Percentiles rank a stretch among this genome's conserved stretches.
phyloP scores from a whole-genome alignment of 331 rosid species.

The Acacia pycnantha region DNA sequence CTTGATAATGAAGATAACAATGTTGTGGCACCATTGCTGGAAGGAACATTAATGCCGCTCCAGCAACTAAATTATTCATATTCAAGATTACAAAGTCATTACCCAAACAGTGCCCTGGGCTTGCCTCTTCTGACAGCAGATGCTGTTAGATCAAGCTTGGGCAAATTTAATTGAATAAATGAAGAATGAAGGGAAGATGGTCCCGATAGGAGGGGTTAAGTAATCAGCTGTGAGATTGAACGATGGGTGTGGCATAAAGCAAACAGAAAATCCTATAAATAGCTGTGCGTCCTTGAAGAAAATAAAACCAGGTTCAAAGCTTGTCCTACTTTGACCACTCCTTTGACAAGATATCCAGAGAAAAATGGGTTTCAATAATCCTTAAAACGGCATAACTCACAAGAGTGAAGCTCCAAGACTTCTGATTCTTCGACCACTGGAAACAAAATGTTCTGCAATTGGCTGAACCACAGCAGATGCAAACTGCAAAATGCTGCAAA shows the following conservation, averaged over 20 bases:
- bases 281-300: not conserved
- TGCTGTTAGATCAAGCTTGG: constrained; percentile 1
- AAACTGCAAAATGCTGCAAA: constrained; percentile 4
- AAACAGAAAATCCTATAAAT: not conserved
- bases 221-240: not conserved
- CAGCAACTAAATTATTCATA: constrained; percentile 16
- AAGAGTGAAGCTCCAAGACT: not conserved
- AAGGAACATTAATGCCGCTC: not conserved
- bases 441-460: not conserved
- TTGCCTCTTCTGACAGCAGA: not conserved
- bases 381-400: not conserved
- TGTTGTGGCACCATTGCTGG: constrained; percentile 9
- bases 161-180: not conserved
- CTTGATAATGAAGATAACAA: not conserved
- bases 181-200: not conserved
- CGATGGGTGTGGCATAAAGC: not conserved
- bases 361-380: not conserved
- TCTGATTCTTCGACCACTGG: not conserved
- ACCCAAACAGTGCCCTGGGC: constrained; percentile 2
- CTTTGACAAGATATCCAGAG: not conserved
- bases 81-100: constrained; percentile 2
- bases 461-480: not conserved
- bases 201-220: not conserved
- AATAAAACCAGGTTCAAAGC: not conserved
- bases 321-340: not conserved